phyloP scores from a whole-genome alignment of 2,329 filamentous ascomycete species.

The Cercospora sojina region DNA sequence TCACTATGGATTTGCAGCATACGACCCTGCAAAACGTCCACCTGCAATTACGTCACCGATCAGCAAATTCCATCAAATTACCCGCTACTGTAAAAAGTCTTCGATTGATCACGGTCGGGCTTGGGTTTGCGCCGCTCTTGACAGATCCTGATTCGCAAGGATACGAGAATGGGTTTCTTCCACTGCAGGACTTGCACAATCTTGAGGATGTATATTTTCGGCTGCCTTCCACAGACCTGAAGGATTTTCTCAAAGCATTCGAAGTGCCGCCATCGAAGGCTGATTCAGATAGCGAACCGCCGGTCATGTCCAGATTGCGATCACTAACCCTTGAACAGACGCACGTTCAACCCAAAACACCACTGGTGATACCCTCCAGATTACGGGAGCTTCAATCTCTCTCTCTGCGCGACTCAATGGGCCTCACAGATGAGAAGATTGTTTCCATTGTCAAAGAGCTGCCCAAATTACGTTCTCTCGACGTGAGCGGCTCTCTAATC shows the following conservation, averaged over 20 bases:
- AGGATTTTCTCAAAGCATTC: background rate
- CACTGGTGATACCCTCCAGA: background rate
- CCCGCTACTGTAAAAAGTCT: slow-evolving; percentile 10
- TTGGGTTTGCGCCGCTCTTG: background rate
- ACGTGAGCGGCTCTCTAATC: slow-evolving; percentile 41
- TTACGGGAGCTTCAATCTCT: background rate
- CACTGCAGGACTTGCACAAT: background rate
- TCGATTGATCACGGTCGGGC: background rate
- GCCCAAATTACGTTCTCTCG: slow-evolving; percentile 32
- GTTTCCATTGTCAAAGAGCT: slow-evolving; percentile 26
- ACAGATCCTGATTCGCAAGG: background rate
- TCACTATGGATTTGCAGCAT: slow-evolving; percentile 14
- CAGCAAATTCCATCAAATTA: slow-evolving; percentile 1
- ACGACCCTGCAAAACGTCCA: slow-evolving; percentile 6
- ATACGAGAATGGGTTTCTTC: background rate
- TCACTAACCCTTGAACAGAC: background rate
- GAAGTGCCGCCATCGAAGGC: background rate
- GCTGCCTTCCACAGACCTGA: background rate
- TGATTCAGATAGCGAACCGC: background rate
- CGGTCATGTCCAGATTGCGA: background rate
- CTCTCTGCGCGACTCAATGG: background rate
- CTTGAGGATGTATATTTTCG: background rate
- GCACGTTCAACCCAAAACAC: background rate
- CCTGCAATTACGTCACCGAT: slow-evolving; percentile 2
- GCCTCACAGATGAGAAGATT: background rate